Base-by-base conservation (phyloP, 2,329 filamentous ascomycete genomes). In the Stylonectria norvegica region DNA sequence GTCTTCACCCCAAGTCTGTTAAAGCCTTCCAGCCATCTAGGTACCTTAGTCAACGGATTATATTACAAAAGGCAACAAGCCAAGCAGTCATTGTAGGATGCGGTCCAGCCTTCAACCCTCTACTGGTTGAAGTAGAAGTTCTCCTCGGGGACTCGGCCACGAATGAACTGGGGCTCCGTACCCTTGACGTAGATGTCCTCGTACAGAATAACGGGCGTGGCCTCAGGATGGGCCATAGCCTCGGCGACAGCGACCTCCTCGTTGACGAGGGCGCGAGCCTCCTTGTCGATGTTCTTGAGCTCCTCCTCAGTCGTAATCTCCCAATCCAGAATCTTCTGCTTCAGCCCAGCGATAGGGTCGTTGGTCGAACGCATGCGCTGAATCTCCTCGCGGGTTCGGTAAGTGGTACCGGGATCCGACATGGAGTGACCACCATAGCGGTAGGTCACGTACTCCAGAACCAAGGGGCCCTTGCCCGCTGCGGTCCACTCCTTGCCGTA, bases 341-440 rank as follows among this genome's bases (percentile, higher is more conserved):
- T 97, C 58, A 98, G 82, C 45, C 93, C 93, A 60, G 90, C 89
- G 63, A 98, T 98, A 56, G 93, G 89, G 73, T 98, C 93, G 73
- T 97, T 88, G 72, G 93, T 98, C 59, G 86, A 94, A 63, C 93
- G 88, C 93, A 98, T 98, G 70, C 91, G 90, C 78, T 96, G 91
- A 64, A 98, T 95, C 76, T 98, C 93, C 77, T 98, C 93, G 71
- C 93, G 89, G 58, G 91, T 96, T 69, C 90, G 86, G 85, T 98
- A 98, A 60, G 93, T 97, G 69, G 93, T 98, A 68, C 93, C 93
- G 45, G 93, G 93, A 70, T 98, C 93, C 64, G 91, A 97, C 93
- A 98, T 98, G 73, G 89, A 96, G 84, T 98, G 93, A 57, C 93
- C 93, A 67, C 93, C 93, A 70, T 98, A 98, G 63, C 93, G 83